Evolutionary conservation across 2,329 filamentous ascomycete genomes (phyloP).

Genomic region (Diatrype stigma): DNA sequence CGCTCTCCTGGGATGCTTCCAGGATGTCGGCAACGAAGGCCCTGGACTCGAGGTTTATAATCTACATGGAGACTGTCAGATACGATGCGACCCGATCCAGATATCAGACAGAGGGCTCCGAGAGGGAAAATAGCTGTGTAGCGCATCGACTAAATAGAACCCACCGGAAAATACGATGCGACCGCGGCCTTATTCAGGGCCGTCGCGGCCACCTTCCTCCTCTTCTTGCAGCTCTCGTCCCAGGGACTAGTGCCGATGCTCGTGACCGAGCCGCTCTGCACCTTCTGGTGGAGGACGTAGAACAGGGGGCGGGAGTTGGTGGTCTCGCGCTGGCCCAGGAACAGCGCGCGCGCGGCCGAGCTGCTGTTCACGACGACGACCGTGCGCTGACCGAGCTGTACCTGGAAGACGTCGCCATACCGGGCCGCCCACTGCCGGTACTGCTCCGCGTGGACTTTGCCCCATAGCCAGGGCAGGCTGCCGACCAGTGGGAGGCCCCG

Average conservation of each 20-base stretch:
- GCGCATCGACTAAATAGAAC: slow-evolving; percentile 59
- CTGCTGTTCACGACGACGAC: slow-evolving; percentile 54
- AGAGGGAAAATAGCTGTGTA: slow-evolving; percentile 55
- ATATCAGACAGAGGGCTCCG: not conserved
- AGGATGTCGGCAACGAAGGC: too few species aligned
- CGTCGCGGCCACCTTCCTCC: slow-evolving; percentile 61
- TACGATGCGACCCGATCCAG: too few species aligned
- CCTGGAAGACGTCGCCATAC: slow-evolving; percentile 50
- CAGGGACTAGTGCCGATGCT: slow-evolving; percentile 67
- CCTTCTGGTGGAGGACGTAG: slow-evolving; percentile 54
- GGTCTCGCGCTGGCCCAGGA: slow-evolving; percentile 49
- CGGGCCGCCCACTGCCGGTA: slow-evolving; percentile 50
- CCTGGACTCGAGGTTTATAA: too few species aligned
- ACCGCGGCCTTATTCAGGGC: slow-evolving; percentile 63
- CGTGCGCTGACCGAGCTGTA: slow-evolving; percentile 53
- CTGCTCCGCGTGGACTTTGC: slow-evolving; percentile 37
- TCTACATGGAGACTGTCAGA: too few species aligned
- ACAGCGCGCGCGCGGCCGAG: slow-evolving; percentile 44
- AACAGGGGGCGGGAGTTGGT: slow-evolving; percentile 53
- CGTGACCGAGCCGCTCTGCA: slow-evolving; percentile 32
- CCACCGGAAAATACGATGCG: slow-evolving; percentile 50
- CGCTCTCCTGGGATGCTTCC: too few species aligned
- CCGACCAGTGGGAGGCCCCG: too few species aligned
- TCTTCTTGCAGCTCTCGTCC: slow-evolving; percentile 59
- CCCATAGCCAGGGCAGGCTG: too few species aligned